These are phyloP conservation scores for Cochlearia excelsa DNA, from an alignment of 345 rosid species.

Conservation along the genomic window DNA sequence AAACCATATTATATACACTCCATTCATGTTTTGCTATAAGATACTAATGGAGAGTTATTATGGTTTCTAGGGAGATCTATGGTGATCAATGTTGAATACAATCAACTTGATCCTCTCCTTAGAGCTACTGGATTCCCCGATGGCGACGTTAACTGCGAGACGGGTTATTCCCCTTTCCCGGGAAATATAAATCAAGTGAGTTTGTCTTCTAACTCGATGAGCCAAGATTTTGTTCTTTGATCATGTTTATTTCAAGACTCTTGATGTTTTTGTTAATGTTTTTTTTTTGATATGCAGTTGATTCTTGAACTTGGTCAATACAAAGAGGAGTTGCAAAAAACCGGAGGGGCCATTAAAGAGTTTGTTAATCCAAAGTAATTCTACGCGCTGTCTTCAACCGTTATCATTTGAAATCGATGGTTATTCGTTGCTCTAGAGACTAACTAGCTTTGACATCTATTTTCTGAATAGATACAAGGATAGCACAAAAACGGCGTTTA, in stretches of 20 bases:
- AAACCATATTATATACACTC: neutral
- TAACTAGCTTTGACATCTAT: slow-evolving; percentile 7
- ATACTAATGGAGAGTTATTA: neutral
- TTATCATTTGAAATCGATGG: neutral
- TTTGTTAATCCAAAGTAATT: slow-evolving; percentile 96
- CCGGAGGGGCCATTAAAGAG: slow-evolving; percentile 94
- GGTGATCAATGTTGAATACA: slow-evolving; percentile 98
- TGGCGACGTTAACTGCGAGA: slow-evolving; percentile 88
- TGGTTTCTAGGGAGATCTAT: slow-evolving; percentile 71
- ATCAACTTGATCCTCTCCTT: slow-evolving; percentile 96
- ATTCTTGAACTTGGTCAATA: slow-evolving; percentile 82
- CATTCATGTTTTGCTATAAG: neutral
- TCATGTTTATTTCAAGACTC: neutral
- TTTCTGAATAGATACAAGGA: slow-evolving; percentile 69
- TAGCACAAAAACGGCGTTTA: slow-evolving; percentile 78
- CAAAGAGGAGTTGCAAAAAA: slow-evolving; percentile 78
- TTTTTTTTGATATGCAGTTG: slow-evolving; percentile 46
- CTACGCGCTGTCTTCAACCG: slow-evolving; percentile 1
- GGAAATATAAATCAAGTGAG: slow-evolving; percentile 96
- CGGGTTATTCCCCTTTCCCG: slow-evolving; percentile 96
- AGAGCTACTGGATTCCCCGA: slow-evolving; percentile 81
- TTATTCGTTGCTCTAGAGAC: neutral
- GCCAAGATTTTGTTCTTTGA: neutral
- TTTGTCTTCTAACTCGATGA: slow-evolving; percentile 16
- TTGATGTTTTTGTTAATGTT: slow-evolving; percentile 6